Conservation (phyloP, 768 basidiomycete species). For the Tulasnella sp. region DNA sequence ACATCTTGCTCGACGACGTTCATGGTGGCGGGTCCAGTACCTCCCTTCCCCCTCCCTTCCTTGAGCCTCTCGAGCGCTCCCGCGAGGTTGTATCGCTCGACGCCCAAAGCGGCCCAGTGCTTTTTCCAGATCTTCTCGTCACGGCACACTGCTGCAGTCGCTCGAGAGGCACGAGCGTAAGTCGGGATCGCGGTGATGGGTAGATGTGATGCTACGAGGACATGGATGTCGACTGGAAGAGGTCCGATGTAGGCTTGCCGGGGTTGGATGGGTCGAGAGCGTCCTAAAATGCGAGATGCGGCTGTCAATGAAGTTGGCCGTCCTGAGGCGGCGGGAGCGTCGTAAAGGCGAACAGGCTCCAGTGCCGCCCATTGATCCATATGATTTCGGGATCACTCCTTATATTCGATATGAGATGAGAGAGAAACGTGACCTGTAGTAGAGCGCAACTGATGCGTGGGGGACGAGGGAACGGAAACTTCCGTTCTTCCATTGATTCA, state of each 20-base stretch:
- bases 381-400: too few relatives aligned
- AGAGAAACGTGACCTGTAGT: too few relatives aligned
- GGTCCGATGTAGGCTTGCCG: slow-evolving; percentile 47
- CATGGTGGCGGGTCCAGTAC: slow-evolving; percentile 41
- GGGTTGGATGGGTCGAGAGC: slow-evolving; percentile 2
- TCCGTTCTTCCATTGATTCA: too few relatives aligned
- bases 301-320: neutral
- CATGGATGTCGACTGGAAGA: slow-evolving; percentile 67
- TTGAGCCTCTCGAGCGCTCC: slow-evolving; percentile 48
- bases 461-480: too few relatives aligned
- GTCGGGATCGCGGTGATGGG: slow-evolving; percentile 72
- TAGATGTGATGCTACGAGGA: slow-evolving; percentile 58
- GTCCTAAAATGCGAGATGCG: slow-evolving; percentile 7
- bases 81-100: slow-evolving; percentile 36
- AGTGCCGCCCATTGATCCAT: slow-evolving; percentile 87
- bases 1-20: slow-evolving; percentile 31
- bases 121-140: slow-evolving; percentile 71
- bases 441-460: too few relatives aligned
- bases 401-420: too few relatives aligned
- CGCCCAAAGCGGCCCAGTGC: slow-evolving; percentile 52
- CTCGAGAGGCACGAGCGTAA: slow-evolving; percentile 56
- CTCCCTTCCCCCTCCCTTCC: neutral
- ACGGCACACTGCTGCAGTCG: slow-evolving; percentile 48
- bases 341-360: slow-evolving; percentile 51
- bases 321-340: neutral